phyloP scores from a whole-genome alignment of 345 rosid genomes.

The Murraya paniculata region DNA sequence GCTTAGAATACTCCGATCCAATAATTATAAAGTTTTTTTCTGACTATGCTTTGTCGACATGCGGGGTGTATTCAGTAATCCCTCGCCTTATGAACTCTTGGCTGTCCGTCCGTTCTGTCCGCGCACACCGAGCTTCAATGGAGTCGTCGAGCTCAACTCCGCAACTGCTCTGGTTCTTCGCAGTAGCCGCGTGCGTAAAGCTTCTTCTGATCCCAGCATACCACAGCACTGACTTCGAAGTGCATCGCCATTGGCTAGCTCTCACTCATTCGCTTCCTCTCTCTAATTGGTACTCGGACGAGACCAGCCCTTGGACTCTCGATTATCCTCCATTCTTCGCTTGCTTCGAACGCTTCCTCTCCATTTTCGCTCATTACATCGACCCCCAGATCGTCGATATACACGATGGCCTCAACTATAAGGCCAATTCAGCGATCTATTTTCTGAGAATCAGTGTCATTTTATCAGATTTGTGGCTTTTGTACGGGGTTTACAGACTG shows the following conservation, averaged over 20 bases:
- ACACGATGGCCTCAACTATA: conserved; percentile 52
- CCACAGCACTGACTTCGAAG: conserved; percentile 88
- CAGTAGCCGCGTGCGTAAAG: conserved; percentile 54
- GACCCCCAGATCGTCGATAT: conserved; percentile 73
- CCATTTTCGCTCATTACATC: conserved; percentile 48
- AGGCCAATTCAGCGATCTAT: conserved; percentile 46
- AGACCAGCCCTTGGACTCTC: conserved; percentile 93
- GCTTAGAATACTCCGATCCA: too few species aligned
- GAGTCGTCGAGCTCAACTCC: background rate
- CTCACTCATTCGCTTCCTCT: conserved; percentile 80
- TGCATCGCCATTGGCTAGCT: conserved; percentile 96
- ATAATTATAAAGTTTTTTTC: fast-evolving
- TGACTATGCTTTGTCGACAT: too few species aligned
- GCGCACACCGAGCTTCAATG: background rate
- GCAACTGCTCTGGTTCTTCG: conserved; percentile 59
- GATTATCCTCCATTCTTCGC: conserved; percentile 92
- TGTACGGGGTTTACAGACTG: conserved; percentile 56
- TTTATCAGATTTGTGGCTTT: conserved; percentile 61
- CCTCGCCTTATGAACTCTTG: too few species aligned
- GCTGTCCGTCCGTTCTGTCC: too few species aligned
- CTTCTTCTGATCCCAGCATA: conserved; percentile 75
- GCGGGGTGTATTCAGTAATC: background rate
- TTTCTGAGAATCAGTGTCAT: conserved; percentile 76
- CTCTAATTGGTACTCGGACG: conserved; percentile 75
- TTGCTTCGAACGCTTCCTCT: conserved; percentile 60